Evolutionary conservation across 2,329 filamentous ascomycete species (phyloP), one percentile per base, ranked within the genome.

Genomic region (Diaporthe destruens): DNA sequence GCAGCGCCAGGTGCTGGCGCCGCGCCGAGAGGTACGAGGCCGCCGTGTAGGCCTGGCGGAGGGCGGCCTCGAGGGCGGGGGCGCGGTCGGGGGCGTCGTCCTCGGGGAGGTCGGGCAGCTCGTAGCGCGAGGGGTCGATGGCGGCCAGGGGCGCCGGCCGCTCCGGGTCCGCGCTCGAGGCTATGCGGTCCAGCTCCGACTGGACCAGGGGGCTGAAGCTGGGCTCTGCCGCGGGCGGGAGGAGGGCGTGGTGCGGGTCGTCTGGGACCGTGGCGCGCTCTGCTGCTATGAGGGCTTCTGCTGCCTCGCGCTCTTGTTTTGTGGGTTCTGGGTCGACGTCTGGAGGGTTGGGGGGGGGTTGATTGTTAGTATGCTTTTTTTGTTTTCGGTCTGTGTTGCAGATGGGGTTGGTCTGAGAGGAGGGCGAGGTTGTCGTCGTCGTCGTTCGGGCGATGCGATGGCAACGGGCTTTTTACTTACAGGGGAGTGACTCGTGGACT

Each of bases 41-140:
- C 63, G 85, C 82, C 0, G 87, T 81, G 82, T 87, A 86, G 66
- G 87, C 85, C 57, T 80, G 84, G 18, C 89, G 85, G 47, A 94
- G 90, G 11, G 90, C 87, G 78, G 91, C 85, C 78, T 92, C 92
- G 71, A 93, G 91, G 39, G 76, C 72, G 16, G n/a, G n/a, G n/a
- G 78, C 77, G 20, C 72, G 69, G 77, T 47, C n/a, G 67, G 44
- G 8, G 49, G 8, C 16, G 80, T 78, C 69, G 79, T 71, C 5
- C 82, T 79, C 53, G 83, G 80, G 39, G 87, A 87, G 44, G 25
- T 93, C 89, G 68, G 91, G 90, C 2, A 91, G 89, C 83, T 98
- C 94, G 88, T 98, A 98, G 77, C 95, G 94, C 55, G 88, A 85
- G 23, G 94, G 86, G 81, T 98, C 93, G 77, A 97, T 90, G 69